Evolutionary conservation across 345 rosid genomes (phyloP).

Genomic region (Syzygium jambos): DNA sequence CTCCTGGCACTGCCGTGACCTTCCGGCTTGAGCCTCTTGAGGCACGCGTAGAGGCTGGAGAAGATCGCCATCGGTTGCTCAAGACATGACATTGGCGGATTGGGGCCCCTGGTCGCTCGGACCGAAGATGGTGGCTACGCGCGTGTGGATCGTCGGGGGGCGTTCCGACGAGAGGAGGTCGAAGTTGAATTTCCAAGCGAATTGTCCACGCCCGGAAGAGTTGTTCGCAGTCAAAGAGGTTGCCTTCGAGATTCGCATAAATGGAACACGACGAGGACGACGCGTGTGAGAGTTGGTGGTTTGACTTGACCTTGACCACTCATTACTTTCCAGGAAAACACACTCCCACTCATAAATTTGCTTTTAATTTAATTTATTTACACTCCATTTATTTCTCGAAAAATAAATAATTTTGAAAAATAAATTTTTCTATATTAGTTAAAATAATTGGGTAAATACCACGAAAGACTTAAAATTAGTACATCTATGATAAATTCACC

Average conservation of each 20-base stretch:
- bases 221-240: neutral
- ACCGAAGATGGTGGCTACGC: fast-evolving
- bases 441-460: too few relatives aligned
- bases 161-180: neutral
- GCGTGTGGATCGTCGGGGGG: neutral
- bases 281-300: neutral
- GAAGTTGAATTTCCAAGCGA: neutral
- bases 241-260: neutral
- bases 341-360: neutral
- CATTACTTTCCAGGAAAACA: neutral
- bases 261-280: neutral
- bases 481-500: too few relatives aligned
- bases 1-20: neutral
- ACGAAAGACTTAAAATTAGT: too few relatives aligned
- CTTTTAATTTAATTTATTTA: too few relatives aligned
- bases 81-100: neutral
- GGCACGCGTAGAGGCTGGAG: conserved; percentile 15
- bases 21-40: conserved; percentile 1
- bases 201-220: neutral
- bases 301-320: neutral
- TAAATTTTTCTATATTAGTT: too few relatives aligned
- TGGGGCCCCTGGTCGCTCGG: too few relatives aligned
- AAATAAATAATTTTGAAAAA: too few relatives aligned
- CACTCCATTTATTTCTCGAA: too few relatives aligned
- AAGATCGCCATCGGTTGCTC: conserved; percentile 13